Evolutionary conservation across 2,329 filamentous ascomycete species (phyloP), one percentile per base, ranked within the genome.

Genomic region (Exophiala calicioides): DNA sequence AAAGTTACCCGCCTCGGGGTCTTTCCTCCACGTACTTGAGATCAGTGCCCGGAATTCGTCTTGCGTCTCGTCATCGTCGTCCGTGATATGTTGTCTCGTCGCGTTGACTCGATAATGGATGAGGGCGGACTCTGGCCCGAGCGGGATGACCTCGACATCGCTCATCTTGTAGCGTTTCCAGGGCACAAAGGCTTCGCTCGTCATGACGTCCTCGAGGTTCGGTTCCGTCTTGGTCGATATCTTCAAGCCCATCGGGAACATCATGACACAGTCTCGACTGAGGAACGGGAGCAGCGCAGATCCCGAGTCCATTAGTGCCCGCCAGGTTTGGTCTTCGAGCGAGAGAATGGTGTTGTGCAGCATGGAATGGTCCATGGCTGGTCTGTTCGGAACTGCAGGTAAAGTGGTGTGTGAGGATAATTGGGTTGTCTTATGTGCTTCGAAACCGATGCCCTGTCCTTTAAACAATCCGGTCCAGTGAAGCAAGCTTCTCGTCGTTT

Each of bases 261-360:
- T 35, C 52, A 60, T 56, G 37, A 55, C 44, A 47, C 58, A 60
- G 20, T 60, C 58, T 23, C 34, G 37, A 20, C 52, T 54, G 32
- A 60, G 55, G 42, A 56, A 60, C 34, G 56, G 58, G 10, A 58
- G 42, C 2, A 60, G 47, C 6, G 45, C 52, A 6, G 37, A 30
- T 10, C 58, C 58, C n/a, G 30, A 44, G n/a, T 46, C 23, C 37
- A 46, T 47, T 20, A 58, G 36, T 13, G 53, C 58, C 40, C 37
- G 40, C 58, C 56, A 60, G 3, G 58, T 60, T 40, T 57, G 38
- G 31, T 60, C 45, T 47, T 60, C 56, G 3, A 60, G 52, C 9
- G 42, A 34, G 18, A 50, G 36, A 23, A 60, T 58, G 9, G 44
- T 50, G 23, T 55, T 48, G 23, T 52, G 48, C n/a, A 56, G 35